Base-by-base conservation (phyloP, 208 protist genomes). In the Borovskyia barvae region DNA sequence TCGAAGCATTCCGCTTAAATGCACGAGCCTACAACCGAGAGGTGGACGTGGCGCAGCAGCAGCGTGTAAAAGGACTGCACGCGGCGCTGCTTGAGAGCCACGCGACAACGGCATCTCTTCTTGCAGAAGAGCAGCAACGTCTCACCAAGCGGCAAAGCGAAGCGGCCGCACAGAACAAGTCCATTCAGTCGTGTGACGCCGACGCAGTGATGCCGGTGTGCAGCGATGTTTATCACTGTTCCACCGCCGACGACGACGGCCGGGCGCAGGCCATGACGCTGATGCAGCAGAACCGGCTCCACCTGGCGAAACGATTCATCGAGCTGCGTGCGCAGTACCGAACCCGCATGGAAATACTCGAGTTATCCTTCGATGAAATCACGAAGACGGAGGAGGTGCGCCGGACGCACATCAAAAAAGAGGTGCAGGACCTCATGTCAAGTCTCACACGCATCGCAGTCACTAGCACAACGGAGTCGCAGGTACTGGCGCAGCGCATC, bases 401-500 rank as follows among this genome's bases (percentile, higher is more conserved):
- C 14, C 72, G 81, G 24, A 26, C 51, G 9, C 63, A 75, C 15
- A 61, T 88, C 1, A 65, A 82, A 42, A n/a, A 48, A 3, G 29
- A 66, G 2, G 72, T 92, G 45, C 72, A 75, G 0, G 60, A 80
- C 1, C 47, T 92, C 22, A 88, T 95, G 69, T 51, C 82, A 3
- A 42, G 61, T 24, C 72, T 95, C 36, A 72, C 83, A 1, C 71
- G 74, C 25, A 90, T 92, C 52, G 82, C 81, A 40, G 90, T 91
- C 37, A 73, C 58, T 29, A 82, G 79, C 66, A 77, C 91, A 8
- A 86, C 66, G 36, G 80, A 64, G 24, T 87, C 85, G 14, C 89
- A 92, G 57, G 83, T 87, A 15, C 47, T 95, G 12, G 85, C 82
- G 20, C 89, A 95, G 75, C 82, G 83, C 17, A 77, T 80, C 30